Evolutionary conservation across 306 rosid genomes (phyloP), one percentile per base, ranked within the genome.

Genomic region (Fragaria nilgerrensis): DNA sequence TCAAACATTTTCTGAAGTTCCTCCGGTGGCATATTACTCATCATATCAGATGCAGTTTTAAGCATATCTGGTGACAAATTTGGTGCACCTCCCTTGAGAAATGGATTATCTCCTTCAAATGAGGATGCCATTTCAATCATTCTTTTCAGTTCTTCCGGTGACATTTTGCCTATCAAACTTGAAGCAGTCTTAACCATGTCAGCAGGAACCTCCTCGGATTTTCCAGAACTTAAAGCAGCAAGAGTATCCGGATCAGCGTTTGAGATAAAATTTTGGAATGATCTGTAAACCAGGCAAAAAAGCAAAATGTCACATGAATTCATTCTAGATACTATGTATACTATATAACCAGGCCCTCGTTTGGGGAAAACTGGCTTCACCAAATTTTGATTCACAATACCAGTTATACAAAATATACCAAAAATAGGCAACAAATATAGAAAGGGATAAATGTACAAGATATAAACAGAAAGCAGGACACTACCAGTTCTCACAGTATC

Each of bases 1-100:
- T 87, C 91, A 84, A 92, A 92, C 97, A 95, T 91, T 77, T 86
- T 92, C 87, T 92, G 92, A 74, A 92, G 90, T 16, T 95, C 99
- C 63, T 84, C 96, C 7, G 94, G 85, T 53, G 96, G 77, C 97
- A 95, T 90, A 78, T 85, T 92, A 83, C 87, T 72, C 82, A 92
- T 91, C 92, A 91, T 90, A 72, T 87, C 90, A 83, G 85, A 85
- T 10, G 99, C 97, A 48, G 97, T 83, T 88, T 92, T 89, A 62
- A 95, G 84, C 90, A 91, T 90, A 36, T 95, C 94, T 48, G 97
- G 98, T n/a, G 97, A 83, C 85, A 88, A 29, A 63, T 82, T 90
- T n/a, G 92, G 79, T 64, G 90, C 78, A 74, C 85, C 88, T 34
- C 86, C 92, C 45, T 77, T 79, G 12, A 52, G 68, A 72, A 74